phyloP scores from a whole-genome alignment of 805 yeast species.

The Yarrowia bubula region DNA sequence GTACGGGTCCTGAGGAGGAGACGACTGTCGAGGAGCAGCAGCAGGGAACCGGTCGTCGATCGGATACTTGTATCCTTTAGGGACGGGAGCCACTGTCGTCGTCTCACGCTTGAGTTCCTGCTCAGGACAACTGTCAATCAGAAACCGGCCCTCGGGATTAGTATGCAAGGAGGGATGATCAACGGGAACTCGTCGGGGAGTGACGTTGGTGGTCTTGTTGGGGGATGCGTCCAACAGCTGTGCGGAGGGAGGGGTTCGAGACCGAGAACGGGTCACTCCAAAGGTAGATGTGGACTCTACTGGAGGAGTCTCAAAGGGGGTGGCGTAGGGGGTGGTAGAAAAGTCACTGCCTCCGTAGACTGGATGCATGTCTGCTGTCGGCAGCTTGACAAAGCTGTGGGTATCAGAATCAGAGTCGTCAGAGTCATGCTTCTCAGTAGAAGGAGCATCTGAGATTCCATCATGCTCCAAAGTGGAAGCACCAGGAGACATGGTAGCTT shows the following conservation, averaged over 20 bases:
- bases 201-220: constrained; percentile 4
- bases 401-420: not conserved
- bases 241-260: not conserved
- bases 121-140: constrained; percentile 21
- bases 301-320: constrained; percentile 5
- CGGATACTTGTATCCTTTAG: constrained; percentile 16
- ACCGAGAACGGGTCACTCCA: not conserved
- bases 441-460: constrained; percentile 1
- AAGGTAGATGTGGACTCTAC: constrained; percentile 5
- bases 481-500: not conserved
- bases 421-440: not conserved
- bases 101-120: constrained; percentile 10
- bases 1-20: constrained; percentile 16
- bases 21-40: constrained; percentile 7
- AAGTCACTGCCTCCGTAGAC: not conserved
- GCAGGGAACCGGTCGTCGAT: constrained; percentile 20
- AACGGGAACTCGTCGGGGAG: constrained; percentile 15
- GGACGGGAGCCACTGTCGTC: not conserved
- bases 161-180: constrained; percentile 24
- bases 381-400: constrained; percentile 17
- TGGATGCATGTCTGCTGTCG: constrained; percentile 17
- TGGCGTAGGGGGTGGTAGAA: not conserved
- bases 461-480: not conserved
- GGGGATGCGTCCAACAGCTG: constrained; percentile 10
- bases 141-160: constrained; percentile 26